Evolutionary conservation across 2,329 filamentous ascomycete species (phyloP).

Genomic region (Colletotrichum sp.): DNA sequence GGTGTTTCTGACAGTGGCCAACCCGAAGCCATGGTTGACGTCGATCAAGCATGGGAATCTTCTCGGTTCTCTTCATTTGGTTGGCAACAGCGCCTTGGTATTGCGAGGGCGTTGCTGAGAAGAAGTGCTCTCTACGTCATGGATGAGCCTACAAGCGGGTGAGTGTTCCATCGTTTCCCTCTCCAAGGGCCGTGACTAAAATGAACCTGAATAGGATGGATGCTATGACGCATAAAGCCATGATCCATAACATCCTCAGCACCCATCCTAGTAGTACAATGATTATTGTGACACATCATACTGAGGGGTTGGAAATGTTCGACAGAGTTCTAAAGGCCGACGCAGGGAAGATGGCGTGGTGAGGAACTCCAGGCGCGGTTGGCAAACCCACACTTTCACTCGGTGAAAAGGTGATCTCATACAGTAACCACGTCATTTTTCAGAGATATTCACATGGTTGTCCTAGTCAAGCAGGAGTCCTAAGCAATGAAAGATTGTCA

Average conservation of each 20-base stretch:
- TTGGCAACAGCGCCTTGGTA: background rate
- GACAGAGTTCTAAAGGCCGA: background rate
- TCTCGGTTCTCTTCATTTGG: background rate
- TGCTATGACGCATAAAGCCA: background rate
- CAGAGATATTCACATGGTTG: background rate
- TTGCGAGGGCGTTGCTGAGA: background rate
- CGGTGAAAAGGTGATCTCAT: background rate
- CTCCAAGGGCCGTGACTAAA: background rate
- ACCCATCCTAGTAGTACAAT: background rate
- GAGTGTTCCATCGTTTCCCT: background rate
- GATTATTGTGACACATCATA: background rate
- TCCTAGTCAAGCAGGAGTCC: background rate
- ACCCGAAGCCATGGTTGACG: background rate
- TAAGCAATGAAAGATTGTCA: background rate
- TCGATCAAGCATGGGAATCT: background rate
- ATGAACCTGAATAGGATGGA: background rate
- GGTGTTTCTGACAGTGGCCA: background rate
- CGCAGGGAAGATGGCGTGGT: background rate
- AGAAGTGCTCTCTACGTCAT: background rate
- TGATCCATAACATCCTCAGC: background rate
- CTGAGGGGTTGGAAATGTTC: background rate
- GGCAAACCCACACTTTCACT: background rate
- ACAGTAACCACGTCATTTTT: background rate
- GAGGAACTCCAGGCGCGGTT: background rate
- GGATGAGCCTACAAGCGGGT: background rate